A percentile compares a stretch with the other conserved stretches of the same genome.
phyloP scores from a whole-genome alignment of 192 early-diverging fungal genomes.

The Podila horticola region DNA sequence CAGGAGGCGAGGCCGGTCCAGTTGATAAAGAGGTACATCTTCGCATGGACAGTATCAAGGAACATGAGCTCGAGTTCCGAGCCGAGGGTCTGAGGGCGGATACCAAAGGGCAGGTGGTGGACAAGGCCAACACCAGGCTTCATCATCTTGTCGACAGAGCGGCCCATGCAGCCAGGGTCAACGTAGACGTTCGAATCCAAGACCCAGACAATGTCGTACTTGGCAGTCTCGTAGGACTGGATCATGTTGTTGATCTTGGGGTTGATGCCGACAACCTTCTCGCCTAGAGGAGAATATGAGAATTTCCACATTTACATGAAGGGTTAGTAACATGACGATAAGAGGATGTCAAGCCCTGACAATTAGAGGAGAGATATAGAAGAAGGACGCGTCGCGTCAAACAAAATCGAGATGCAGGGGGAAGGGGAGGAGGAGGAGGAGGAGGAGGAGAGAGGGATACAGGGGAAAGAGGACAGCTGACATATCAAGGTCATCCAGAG shows the following conservation, averaged over 20 bases:
- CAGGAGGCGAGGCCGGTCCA: slow-evolving; percentile 84
- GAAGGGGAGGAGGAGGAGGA: no score
- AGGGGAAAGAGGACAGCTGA: no score
- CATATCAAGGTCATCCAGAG: no score
- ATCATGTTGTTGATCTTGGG: slow-evolving; percentile 98
- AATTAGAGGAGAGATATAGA: no score
- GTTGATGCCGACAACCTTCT: slow-evolving; percentile 83
- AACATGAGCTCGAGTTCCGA: slow-evolving; percentile 89
- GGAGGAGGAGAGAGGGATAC: no score
- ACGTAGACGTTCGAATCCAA: slow-evolving; percentile 92
- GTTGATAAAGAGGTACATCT: slow-evolving; percentile 97
- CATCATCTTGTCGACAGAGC: slow-evolving; percentile 83
- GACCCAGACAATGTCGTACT: slow-evolving; percentile 94
- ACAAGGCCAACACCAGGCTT: slow-evolving; percentile 86
- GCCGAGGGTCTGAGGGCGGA: slow-evolving; percentile 75
- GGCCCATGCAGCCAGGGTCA: slow-evolving; percentile 77
- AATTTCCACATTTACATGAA: no score
- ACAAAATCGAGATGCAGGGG: no score
- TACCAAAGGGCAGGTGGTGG: slow-evolving; percentile 93
- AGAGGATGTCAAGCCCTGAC: no score
- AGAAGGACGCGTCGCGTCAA: no score
- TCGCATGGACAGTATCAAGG: slow-evolving; percentile 91
- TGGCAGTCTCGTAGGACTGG: slow-evolving; percentile 78
- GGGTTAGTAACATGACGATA: no score
- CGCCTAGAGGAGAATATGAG: slow-evolving; percentile 64